A percentile compares a stretch with the other conserved stretches of the same genome.
Conservation (phyloP, 495 filamentous ascomycete species). For the Physcia stellaris region DNA sequence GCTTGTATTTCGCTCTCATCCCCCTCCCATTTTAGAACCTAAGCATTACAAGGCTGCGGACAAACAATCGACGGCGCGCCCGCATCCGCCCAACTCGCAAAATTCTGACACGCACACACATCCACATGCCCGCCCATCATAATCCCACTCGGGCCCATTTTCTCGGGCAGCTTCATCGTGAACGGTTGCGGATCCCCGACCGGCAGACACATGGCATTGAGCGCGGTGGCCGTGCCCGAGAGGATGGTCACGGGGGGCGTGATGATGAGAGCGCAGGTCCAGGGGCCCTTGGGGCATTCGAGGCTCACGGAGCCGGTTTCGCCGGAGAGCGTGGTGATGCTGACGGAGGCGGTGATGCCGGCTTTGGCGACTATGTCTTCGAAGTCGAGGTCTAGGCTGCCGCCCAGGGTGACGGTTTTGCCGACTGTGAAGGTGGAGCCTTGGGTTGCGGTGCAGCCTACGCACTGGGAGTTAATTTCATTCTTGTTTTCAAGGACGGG, state of each 20-base stretch:
- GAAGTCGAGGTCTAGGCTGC: neutral
- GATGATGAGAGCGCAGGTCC: neutral
- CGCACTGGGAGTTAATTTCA: neutral
- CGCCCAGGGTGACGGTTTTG: neutral
- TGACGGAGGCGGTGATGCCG: neutral
- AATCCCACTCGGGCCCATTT: neutral
- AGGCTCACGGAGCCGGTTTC: neutral
- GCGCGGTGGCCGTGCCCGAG: neutral
- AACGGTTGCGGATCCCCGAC: neutral
- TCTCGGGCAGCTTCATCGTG: neutral
- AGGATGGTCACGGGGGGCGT: neutral
- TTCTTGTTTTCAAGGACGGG: too few relatives aligned
- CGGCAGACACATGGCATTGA: neutral
- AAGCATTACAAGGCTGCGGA: neutral
- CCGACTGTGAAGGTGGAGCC: neutral
- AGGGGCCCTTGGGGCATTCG: neutral
- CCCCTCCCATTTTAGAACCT: too few relatives aligned
- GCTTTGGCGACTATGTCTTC: neutral
- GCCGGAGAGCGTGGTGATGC: neutral
- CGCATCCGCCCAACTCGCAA: neutral
- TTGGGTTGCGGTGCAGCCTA: neutral
- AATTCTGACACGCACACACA: neutral
- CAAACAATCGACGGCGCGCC: neutral
- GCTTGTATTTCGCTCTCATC: too few relatives aligned
- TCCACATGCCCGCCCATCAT: neutral